Evolutionary conservation across 2,329 filamentous ascomycete species (phyloP).

Genomic region (Aspergillus bombycis): DNA sequence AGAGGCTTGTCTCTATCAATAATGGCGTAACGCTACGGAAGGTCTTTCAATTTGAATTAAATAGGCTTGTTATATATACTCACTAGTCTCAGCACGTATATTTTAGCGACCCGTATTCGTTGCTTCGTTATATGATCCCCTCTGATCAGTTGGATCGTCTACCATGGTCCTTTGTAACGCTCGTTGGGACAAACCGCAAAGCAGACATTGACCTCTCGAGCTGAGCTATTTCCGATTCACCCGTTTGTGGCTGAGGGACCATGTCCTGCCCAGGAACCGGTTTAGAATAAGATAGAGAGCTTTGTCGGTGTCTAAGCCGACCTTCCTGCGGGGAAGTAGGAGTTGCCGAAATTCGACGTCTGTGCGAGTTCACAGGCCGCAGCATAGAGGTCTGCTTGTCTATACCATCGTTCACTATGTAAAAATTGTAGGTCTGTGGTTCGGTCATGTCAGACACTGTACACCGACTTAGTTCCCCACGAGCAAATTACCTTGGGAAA

Average conservation of each 20-base stretch:
- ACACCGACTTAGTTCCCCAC: not conserved
- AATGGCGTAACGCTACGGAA: not conserved
- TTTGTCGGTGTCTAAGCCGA: conserved; percentile 36
- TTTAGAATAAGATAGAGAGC: conserved; percentile 28
- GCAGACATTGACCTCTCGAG: conserved; percentile 49
- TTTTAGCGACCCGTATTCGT: not conserved
- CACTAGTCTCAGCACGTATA: not conserved
- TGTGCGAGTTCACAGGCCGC: conserved; percentile 41
- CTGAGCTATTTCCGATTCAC: conserved; percentile 39
- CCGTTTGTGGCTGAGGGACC: conserved; percentile 7
- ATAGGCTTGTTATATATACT: not conserved
- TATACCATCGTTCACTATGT: conserved; percentile 84
- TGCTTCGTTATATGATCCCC: not conserved
- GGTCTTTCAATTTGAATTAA: not conserved
- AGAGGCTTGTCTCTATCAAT: not conserved
- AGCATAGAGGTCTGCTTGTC: conserved; percentile 82
- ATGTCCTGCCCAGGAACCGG: conserved; percentile 3
- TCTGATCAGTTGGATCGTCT: not conserved
- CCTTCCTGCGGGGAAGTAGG: conserved; percentile 37
- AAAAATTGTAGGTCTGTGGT: conserved; percentile 75
- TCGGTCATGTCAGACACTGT: not conserved
- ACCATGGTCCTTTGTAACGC: conserved; percentile 36
- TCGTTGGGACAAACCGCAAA: conserved; percentile 48
- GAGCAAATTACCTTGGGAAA: conserved; percentile 66
- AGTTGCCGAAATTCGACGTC: conserved; percentile 39